These are phyloP conservation scores for Cicer judaicum DNA, from an alignment of 306 rosid genomes.

Conservation along the genomic window DNA sequence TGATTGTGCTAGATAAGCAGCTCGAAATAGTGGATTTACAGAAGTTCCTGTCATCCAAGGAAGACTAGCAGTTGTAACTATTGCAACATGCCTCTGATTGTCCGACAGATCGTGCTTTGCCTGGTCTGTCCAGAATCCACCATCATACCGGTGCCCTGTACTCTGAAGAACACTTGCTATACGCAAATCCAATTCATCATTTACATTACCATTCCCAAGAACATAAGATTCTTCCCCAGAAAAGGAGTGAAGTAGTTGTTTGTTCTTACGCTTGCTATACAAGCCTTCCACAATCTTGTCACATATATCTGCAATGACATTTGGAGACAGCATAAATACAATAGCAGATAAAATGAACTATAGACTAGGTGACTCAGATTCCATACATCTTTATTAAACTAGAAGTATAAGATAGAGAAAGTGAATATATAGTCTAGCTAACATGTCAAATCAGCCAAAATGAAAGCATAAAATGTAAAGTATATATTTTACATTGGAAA, in stretches of 20 bases:
- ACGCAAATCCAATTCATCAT: conserved; percentile 79
- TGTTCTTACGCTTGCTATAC: conserved; percentile 76
- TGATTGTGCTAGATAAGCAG: conserved; percentile 84
- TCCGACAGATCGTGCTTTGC: conserved; percentile 60
- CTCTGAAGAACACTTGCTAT: conserved; percentile 92
- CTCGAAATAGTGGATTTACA: conserved; percentile 90
- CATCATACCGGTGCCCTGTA: conserved; percentile 85
- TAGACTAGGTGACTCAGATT: not conserved
- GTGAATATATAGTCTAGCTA: conserved; percentile 1
- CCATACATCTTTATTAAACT: not conserved
- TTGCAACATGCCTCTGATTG: conserved; percentile 80
- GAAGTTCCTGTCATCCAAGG: conserved; percentile 99
- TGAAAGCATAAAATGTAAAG: not conserved
- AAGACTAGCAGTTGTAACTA: conserved; percentile 97
- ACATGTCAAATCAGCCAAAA: not conserved
- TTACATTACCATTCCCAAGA: conserved; percentile 62
- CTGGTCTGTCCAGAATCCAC: conserved; percentile 85
- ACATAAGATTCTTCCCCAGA: conserved; percentile 66
- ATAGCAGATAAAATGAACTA: conserved; percentile 7
- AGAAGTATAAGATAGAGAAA: conserved; percentile 8
- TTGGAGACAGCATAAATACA: conserved; percentile 37
- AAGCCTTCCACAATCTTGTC: conserved; percentile 87
- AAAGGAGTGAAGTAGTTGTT: conserved; percentile 54
- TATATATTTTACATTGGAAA: not conserved
- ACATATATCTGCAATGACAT: conserved; percentile 74